Base-by-base conservation (phyloP, 768 basidiomycete genomes). In the Podaxis mareebaensis region DNA sequence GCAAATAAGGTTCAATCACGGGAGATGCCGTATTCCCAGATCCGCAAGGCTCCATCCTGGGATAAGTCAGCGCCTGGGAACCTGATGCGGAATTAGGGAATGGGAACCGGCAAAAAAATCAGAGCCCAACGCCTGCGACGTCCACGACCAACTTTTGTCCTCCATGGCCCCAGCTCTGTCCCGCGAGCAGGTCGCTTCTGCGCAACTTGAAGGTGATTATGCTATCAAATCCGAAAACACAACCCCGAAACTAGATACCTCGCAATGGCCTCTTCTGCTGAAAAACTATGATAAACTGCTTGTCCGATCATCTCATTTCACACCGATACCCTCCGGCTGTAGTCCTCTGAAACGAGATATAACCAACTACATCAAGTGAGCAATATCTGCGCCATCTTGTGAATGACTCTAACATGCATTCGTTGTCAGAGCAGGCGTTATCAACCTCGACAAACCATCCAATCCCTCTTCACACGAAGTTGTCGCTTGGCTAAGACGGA, bases 381-480 rank as follows among this genome's bases (percentile, higher is more conserved):
- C 74, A 62, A n/a, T 4, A 38, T 8, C 48, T 44, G 39, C 5
- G 26, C 2, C 54, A 26, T 40, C 38, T 65, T 15, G 13, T 12
- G 36, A 51, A 46, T 62, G 58, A 28, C 40, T 24, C n/a, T 64
- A 51, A 57, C 64, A 56, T 49, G 63, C 36, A 61, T 22, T 12
- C 8, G 26, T 54, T 53, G 65, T n/a, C 67, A 96, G 95, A 81
- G 94, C 96, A 68, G 97, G 97, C 69, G 93, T 98, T 58, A 99
- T 99, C 75, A 99, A 99, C 79, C 83, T 99, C 68, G 97, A 99
- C 85, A 99, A 99, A 73, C 97, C 97, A 24, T 30, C 96, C 36
- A 99, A 99, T 78, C 96, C 96, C 3, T 97, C 96, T 17, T 96
- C 96, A 4, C 97, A 99, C 76, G 97, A 99, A 82, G 97, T 99